Evolutionary conservation across 2,329 filamentous ascomycete species (phyloP).

Genomic region (Bipolaris sorokiniana): DNA sequence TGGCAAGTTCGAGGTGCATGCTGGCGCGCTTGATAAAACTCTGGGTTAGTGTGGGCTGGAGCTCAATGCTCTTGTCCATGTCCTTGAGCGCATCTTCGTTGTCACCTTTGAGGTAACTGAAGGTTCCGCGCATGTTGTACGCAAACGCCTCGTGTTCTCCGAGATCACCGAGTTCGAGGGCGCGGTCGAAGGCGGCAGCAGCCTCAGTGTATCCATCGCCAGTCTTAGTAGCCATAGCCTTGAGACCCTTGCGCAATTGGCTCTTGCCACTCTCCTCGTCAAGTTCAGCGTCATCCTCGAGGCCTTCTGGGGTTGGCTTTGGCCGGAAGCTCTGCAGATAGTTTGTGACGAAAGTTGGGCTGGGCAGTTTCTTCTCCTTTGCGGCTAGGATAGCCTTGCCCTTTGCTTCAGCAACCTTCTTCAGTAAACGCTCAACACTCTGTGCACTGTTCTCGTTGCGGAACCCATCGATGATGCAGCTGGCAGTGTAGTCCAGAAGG

Average conservation of each 20-base stretch:
- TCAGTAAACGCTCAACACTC: constrained; percentile 89
- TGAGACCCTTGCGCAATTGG: constrained; percentile 82
- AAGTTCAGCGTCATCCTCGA: constrained; percentile 82
- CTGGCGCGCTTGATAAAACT: constrained; percentile 99
- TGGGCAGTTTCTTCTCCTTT: constrained; percentile 86
- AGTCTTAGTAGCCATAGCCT: constrained; percentile 83
- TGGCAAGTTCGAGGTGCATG: constrained; percentile 92
- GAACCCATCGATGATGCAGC: constrained; percentile 98
- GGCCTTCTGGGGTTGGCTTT: constrained; percentile 76
- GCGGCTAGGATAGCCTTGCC: constrained; percentile 83
- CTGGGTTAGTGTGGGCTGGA: constrained; percentile 87
- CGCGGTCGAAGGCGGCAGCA: constrained; percentile 82
- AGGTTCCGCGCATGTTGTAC: constrained; percentile 96
- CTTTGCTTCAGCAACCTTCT: constrained; percentile 96
- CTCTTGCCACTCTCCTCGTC: constrained; percentile 80
- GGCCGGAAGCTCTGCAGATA: constrained; percentile 98
- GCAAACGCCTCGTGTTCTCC: constrained; percentile 86
- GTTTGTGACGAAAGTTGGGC: constrained; percentile 96
- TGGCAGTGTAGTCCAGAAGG: constrained; percentile 95
- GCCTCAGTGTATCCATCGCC: constrained; percentile 92
- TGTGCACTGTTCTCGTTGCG: constrained; percentile 87
- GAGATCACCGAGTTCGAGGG: constrained; percentile 79
- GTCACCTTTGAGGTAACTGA: constrained; percentile 89
- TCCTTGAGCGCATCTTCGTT: constrained; percentile 82
- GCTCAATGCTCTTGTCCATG: constrained; percentile 89